Conservation (phyloP, 208 protist genomes). For the Leishmania major region DNA sequence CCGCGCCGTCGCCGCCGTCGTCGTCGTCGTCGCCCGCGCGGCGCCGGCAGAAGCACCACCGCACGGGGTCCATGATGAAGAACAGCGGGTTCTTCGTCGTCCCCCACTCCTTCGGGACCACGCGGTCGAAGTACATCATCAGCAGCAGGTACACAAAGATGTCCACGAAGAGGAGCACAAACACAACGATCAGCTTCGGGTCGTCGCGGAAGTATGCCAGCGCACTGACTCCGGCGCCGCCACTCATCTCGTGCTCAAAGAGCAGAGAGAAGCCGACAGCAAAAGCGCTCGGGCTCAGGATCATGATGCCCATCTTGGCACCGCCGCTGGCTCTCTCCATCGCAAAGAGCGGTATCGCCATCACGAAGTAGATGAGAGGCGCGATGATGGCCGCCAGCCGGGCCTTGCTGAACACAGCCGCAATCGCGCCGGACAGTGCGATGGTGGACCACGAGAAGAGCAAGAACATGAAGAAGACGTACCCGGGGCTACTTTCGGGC, state of each 20-base stretch:
- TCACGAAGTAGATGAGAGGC: constrained; percentile 75
- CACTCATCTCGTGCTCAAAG: constrained; percentile 46
- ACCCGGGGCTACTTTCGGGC: constrained; percentile 25
- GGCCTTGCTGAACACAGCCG: constrained; percentile 73
- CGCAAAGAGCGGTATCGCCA: constrained; percentile 42
- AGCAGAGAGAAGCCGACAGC: constrained; percentile 53
- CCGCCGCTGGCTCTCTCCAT: constrained; percentile 23
- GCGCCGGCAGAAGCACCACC: constrained; percentile 36
- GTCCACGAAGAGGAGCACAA: constrained; percentile 39
- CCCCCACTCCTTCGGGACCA: constrained; percentile 74
- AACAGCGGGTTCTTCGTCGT: constrained; percentile 60
- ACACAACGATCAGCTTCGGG: constrained; percentile 48
- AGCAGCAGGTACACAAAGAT: constrained; percentile 66
- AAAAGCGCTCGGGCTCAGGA: constrained; percentile 47
- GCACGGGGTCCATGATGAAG: constrained; percentile 54
- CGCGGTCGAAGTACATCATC: constrained; percentile 72
- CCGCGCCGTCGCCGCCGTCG: constrained; percentile 8
- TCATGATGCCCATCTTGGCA: constrained; percentile 21
- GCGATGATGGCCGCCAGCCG: constrained; percentile 61
- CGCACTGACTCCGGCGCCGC: constrained; percentile 32
- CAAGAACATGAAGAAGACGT: constrained; percentile 59
- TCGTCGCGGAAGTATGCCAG: constrained; percentile 40
- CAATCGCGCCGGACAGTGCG: constrained; percentile 39
- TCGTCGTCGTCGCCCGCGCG: constrained; percentile 18
- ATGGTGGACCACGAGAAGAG: constrained; percentile 50